Evolutionary conservation across 2,329 filamentous ascomycete genomes (phyloP).

Genomic region (Colletotrichum cuscutae): DNA sequence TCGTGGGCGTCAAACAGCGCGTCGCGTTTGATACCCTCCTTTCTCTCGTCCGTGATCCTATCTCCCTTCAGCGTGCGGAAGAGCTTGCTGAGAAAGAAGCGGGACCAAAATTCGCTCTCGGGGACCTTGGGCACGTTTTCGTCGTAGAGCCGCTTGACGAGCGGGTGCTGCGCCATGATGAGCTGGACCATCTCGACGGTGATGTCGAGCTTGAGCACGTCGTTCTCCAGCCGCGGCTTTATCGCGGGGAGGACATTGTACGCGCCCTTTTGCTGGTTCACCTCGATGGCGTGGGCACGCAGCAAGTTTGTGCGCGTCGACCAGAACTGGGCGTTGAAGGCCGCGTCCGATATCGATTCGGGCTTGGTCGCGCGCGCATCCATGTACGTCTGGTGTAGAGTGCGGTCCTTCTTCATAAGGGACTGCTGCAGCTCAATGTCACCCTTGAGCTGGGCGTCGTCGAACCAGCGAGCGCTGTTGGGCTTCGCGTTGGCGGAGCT

Average conservation of each 20-base stretch:
- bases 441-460: conserved; percentile 79
- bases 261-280: conserved; percentile 83
- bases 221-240: conserved; percentile 81
- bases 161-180: conserved; percentile 91
- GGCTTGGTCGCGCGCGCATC: conserved; percentile 87
- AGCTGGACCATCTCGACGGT: conserved; percentile 92
- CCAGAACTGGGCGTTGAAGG: conserved; percentile 96
- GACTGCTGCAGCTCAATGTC: conserved; percentile 89
- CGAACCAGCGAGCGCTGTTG: conserved; percentile 75
- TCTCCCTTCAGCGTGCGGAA: conserved; percentile 94
- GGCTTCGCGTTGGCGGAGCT: conserved; percentile 70
- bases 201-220: conserved; percentile 82
- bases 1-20: conserved; percentile 88
- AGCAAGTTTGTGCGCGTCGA: conserved; percentile 86
- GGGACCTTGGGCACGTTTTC: conserved; percentile 87
- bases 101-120: conserved; percentile 88
- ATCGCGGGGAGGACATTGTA: conserved; percentile 95
- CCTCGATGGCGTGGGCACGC: conserved; percentile 90
- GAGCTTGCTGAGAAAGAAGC: conserved; percentile 91
- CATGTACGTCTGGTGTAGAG: conserved; percentile 85
- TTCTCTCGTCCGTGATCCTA: conserved; percentile 81
- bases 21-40: conserved; percentile 63
- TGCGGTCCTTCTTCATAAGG: conserved; percentile 82
- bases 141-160: conserved; percentile 91
- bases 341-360: conserved; percentile 79